Conservation (phyloP, 768 basidiomycete genomes). For the Gyrodon lividus region DNA sequence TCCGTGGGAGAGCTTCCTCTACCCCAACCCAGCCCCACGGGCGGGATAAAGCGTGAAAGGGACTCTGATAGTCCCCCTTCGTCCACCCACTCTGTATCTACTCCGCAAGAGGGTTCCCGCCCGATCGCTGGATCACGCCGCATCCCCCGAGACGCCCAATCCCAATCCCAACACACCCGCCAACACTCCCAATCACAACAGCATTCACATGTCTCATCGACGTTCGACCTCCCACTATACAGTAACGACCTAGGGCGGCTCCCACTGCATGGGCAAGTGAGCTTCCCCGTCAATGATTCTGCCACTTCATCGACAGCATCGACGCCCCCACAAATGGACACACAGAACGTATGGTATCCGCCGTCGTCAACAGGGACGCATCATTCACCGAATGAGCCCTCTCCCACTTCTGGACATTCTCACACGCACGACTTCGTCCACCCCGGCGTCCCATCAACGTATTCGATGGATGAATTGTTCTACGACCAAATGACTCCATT, state of each 20-base stretch:
- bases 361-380: not conserved
- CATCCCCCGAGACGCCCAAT: slow-evolving; percentile 24
- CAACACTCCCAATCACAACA: not conserved
- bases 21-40: slow-evolving; percentile 51
- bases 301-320: not conserved
- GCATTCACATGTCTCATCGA: slow-evolving; percentile 11
- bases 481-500: slow-evolving; percentile 19
- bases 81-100: slow-evolving; percentile 1
- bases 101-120: slow-evolving; percentile 21
- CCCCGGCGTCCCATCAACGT: slow-evolving; percentile 2
- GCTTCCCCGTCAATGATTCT: slow-evolving; percentile 5
- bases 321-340: slow-evolving; percentile 1
- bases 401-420: not conserved
- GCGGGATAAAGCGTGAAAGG: slow-evolving; percentile 61
- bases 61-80: slow-evolving; percentile 50
- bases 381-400: not conserved
- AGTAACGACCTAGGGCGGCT: slow-evolving; percentile 56
- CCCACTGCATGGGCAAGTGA: slow-evolving; percentile 39
- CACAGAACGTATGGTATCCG: slow-evolving; percentile 22
- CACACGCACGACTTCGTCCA: slow-evolving; percentile 1
- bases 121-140: slow-evolving; percentile 37
- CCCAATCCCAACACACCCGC: slow-evolving; percentile 13
- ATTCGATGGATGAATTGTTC: slow-evolving; percentile 24
- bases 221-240: slow-evolving; percentile 50
- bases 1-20: slow-evolving; percentile 70